Percentiles rank a stretch among this genome's conserved stretches.
phyloP scores from a whole-genome alignment of 2,329 filamentous ascomycete genomes.

The Trichophyton schoenleinii region DNA sequence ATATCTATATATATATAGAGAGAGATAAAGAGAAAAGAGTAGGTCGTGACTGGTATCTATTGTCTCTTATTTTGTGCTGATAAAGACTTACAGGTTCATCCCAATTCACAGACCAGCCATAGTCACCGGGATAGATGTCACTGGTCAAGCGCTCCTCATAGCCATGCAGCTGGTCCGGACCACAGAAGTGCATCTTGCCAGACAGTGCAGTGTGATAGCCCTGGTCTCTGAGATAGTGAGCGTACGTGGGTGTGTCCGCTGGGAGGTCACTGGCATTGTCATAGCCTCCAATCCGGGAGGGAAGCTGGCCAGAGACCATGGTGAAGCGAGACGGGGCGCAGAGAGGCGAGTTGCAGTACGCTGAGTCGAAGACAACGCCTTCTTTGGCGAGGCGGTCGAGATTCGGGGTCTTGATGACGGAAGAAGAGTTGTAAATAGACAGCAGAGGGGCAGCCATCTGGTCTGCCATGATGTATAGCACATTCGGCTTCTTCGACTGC shows the following conservation, averaged over 20 bases:
- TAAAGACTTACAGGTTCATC: conserved; percentile 54
- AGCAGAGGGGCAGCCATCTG: conserved; percentile 82
- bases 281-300: conserved; percentile 81
- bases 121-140: conserved; percentile 89
- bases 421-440: conserved; percentile 80
- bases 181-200: conserved; percentile 91
- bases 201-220: conserved; percentile 85
- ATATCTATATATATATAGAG: neutral
- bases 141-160: conserved; percentile 88
- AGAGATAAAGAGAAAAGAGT: neutral
- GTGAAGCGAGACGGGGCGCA: conserved; percentile 89
- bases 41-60: neutral
- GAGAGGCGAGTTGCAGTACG: conserved; percentile 86
- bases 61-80: no score
- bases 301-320: conserved; percentile 84
- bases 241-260: conserved; percentile 79
- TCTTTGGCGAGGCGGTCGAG: conserved; percentile 68
- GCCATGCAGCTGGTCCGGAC: conserved; percentile 77
- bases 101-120: conserved; percentile 93
- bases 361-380: conserved; percentile 82
- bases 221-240: conserved; percentile 72
- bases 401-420: conserved; percentile 84
- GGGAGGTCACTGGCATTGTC: conserved; percentile 80
- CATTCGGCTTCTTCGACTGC: conserved; percentile 50
- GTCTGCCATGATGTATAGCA: conserved; percentile 93